Evolutionary conservation across 2,329 filamentous ascomycete genomes (phyloP).

Genomic region (Blastomyces emzantsi): DNA sequence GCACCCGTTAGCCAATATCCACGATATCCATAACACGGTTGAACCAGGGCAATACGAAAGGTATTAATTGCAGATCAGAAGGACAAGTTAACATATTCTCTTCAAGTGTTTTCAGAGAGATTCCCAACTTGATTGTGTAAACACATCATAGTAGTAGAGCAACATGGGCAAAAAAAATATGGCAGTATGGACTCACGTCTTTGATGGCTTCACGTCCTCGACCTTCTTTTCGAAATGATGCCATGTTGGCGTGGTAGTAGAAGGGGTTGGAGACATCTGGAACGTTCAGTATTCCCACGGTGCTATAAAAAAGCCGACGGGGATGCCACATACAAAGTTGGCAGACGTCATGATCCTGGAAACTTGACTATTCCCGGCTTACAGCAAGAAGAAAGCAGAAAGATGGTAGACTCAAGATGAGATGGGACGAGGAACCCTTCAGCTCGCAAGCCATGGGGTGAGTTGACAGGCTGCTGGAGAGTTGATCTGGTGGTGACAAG

Average conservation of each 20-base stretch:
- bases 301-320: slow-evolving; percentile 20
- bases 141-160: slow-evolving; percentile 59
- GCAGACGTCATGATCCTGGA: slow-evolving; percentile 30
- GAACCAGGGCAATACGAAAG: slow-evolving; percentile 9
- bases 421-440: background rate
- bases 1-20: slow-evolving; percentile 24
- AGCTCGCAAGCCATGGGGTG: slow-evolving; percentile 9
- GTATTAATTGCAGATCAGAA: slow-evolving; percentile 46
- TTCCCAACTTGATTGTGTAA: slow-evolving; percentile 89
- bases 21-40: slow-evolving; percentile 2
- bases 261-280: slow-evolving; percentile 61
- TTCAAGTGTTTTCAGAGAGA: slow-evolving; percentile 97
- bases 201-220: slow-evolving; percentile 75
- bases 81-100: slow-evolving; percentile 77
- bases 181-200: slow-evolving; percentile 59
- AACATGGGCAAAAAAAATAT: slow-evolving; percentile 4
- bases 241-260: slow-evolving; percentile 60
- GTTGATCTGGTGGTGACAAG: slow-evolving; percentile 2
- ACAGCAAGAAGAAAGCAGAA: background rate
- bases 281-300: slow-evolving; percentile 15
- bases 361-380: background rate
- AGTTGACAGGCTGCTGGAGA: slow-evolving; percentile 5
- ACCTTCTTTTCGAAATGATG: slow-evolving; percentile 72
- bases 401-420: background rate
- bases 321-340: slow-evolving; percentile 35